A percentile compares a stretch with the other conserved stretches of the same genome.
Evolutionary conservation across 306 rosid genomes (phyloP).

Genomic region (Vicia faba): DNA sequence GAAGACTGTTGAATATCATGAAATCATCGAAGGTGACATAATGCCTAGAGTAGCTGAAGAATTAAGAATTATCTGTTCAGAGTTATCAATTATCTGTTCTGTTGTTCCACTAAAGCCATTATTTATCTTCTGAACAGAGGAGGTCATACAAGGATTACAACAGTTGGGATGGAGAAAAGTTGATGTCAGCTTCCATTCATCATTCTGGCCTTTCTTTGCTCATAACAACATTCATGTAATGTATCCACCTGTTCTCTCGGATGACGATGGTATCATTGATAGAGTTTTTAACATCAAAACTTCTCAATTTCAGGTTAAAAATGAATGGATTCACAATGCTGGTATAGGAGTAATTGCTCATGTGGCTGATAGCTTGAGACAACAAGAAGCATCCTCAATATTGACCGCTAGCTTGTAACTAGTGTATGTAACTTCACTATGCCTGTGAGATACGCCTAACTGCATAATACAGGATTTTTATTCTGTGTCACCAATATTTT

Average conservation of each 20-base stretch:
- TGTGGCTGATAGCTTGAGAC: constrained; percentile 83
- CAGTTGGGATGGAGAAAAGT: constrained; percentile 90
- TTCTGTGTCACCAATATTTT: neutral
- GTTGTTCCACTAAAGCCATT: constrained; percentile 25
- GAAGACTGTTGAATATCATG: constrained; percentile 81
- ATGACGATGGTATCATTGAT: constrained; percentile 26
- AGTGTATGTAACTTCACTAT: constrained; percentile 28
- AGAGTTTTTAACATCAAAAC: constrained; percentile 15
- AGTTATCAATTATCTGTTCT: neutral
- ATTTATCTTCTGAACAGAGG: constrained; percentile 60
- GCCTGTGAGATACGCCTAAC: constrained; percentile 14
- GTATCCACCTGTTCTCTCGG: constrained; percentile 5
- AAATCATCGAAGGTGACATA: constrained; percentile 83
- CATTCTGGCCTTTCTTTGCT: constrained; percentile 90
- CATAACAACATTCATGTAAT: constrained; percentile 96
- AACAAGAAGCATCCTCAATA: constrained; percentile 64
- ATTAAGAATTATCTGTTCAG: constrained; percentile 17
- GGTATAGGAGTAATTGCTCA: constrained; percentile 92
- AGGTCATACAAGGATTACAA: constrained; percentile 82
- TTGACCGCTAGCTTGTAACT: constrained; percentile 67
- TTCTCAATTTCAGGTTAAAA: constrained; percentile 74
- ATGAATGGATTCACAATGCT: constrained; percentile 88
- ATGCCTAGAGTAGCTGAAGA: constrained; percentile 20
- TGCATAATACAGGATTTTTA: constrained; percentile 27
- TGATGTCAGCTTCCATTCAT: constrained; percentile 91